Evolutionary conservation across 371 early-diverging fungal species (phyloP), one percentile per base, ranked within the genome.

Genomic region (Homolaphlyctis polyrhiza): DNA sequence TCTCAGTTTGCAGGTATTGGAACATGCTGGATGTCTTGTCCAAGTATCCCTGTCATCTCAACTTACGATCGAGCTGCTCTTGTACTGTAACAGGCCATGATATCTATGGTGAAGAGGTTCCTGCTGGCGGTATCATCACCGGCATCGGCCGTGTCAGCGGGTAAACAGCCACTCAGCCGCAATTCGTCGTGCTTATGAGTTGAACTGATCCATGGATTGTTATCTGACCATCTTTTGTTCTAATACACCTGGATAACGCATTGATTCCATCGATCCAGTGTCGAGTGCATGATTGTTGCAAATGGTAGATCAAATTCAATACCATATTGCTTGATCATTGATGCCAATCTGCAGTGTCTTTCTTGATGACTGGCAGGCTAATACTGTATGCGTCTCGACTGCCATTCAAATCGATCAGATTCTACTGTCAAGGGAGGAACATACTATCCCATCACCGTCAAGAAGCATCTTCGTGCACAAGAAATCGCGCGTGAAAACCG

Each of bases 391-490:
- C 45, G 23, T 45, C 45, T 45, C 23, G 39, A 18, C 39, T 11
- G 18, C 39, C 39, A 39, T 11, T 14, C 52, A 51, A 51, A 8
- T 14, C 28, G 11, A 28, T 51, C 45, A 71, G 71, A 85, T 57
- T 68, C 71, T 29, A 80, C 79, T 2, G 77, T 77, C 34, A 82
- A 90, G 76, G 98, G 98, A 66, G 98, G 98, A 57, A 91, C 96
- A 49, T 98, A 98, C 79, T 98, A 94, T 71, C 98, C 98, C 75
- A 69, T 71, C 39, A 72, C 80, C 71, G 97, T 96, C 61, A 94
- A 94, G 82, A 97, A 97, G 86, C 98, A 98, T 75, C 75, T 98
- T 66, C 86, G 98, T 34, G 98, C 98, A 25, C 97, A 98, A 76
- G 98, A 98, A 77, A 91, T 98, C 65, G 98, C 97, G 11, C 82